phyloP scores from a whole-genome alignment of 192 early-diverging fungal species.

The Podila clonocystis region DNA sequence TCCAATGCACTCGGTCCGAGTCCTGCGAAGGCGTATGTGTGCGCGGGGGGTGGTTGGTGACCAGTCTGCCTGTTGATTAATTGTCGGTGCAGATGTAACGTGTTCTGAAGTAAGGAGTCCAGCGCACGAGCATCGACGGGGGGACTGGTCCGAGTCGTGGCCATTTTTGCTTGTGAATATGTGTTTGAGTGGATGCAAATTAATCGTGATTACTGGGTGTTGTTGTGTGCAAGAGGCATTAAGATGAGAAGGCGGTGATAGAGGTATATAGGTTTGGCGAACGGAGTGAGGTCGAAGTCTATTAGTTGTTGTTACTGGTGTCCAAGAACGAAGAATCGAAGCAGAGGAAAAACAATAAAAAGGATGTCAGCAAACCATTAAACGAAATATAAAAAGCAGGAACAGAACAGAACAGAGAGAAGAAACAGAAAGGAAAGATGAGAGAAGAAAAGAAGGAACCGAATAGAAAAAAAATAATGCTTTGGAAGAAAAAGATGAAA shows the following conservation, averaged over 20 bases:
- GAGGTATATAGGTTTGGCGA: too few relatives aligned
- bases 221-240: too few relatives aligned
- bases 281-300: too few relatives aligned
- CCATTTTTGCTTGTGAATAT: slow-evolving; percentile 1
- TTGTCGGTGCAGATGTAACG: slow-evolving; percentile 12
- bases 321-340: background rate
- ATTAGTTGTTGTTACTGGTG: background rate
- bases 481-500: background rate
- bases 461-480: background rate
- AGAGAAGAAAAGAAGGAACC: background rate
- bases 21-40: background rate
- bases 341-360: background rate
- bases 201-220: too few relatives aligned
- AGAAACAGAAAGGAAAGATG: background rate
- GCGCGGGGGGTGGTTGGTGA: background rate
- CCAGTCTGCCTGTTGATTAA: background rate
- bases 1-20: background rate
- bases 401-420: background rate
- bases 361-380: background rate
- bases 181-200: background rate
- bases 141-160: background rate
- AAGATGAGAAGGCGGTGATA: too few relatives aligned
- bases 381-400: too few relatives aligned
- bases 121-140: slow-evolving; percentile 20
- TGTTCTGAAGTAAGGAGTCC: slow-evolving; percentile 24